phyloP scores from a whole-genome alignment of 2,329 filamentous ascomycete species.

The Epichloe sp. region DNA sequence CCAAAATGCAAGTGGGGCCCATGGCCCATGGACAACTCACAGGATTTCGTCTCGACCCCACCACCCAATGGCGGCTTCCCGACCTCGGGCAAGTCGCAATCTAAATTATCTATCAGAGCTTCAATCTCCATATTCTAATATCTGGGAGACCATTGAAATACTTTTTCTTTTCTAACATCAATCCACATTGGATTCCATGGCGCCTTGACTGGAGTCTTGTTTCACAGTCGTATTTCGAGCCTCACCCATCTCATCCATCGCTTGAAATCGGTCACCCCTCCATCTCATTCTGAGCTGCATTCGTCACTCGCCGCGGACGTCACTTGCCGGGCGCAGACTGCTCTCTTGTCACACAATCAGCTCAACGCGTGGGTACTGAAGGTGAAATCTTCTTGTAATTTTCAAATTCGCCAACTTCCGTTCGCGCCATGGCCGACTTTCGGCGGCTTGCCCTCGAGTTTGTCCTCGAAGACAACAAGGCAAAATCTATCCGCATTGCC shows the following conservation, averaged over 20 bases:
- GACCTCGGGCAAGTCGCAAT: not conserved
- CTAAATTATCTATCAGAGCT: not conserved
- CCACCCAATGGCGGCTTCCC: slow-evolving; percentile 1
- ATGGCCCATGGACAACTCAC: too few species aligned
- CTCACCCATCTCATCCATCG: not conserved
- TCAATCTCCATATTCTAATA: not conserved
- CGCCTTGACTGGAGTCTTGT: not conserved
- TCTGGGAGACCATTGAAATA: not conserved
- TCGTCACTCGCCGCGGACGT: not conserved
- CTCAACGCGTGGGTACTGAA: not conserved
- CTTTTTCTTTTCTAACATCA: not conserved
- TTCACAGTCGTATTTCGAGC: not conserved
- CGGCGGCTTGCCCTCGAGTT: slow-evolving; percentile 40
- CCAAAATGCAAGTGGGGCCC: not conserved
- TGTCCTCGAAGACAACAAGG: slow-evolving; percentile 37
- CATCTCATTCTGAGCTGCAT: not conserved
- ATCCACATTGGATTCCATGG: too few species aligned
- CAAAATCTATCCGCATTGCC: slow-evolving; percentile 26
- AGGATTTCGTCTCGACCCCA: not conserved
- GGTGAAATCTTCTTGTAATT: not conserved
- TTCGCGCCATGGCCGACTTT: slow-evolving; percentile 33
- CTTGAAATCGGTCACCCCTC: not conserved
- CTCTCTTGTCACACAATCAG: not conserved
- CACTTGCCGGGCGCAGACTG: not conserved
- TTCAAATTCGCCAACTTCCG: not conserved